A percentile compares a stretch with the other conserved stretches of the same genome.
Evolutionary conservation across 2,329 filamentous ascomycete genomes (phyloP).

Genomic region (Aspergillus ochraceus): DNA sequence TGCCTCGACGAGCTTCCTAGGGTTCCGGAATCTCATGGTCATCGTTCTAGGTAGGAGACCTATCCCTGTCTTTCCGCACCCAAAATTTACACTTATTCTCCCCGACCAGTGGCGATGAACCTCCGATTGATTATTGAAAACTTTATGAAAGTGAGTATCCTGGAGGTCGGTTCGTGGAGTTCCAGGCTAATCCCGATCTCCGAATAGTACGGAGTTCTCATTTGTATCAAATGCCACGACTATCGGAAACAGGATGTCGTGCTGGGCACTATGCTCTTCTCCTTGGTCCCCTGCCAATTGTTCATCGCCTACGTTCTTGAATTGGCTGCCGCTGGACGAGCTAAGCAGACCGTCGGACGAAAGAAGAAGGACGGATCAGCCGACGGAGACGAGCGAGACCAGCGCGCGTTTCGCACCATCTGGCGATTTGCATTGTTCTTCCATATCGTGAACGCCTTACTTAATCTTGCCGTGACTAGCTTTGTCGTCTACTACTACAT

Average conservation of each 20-base stretch:
- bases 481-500: constrained; percentile 87
- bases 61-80: neutral
- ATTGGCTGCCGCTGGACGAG: constrained; percentile 75
- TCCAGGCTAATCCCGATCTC: neutral
- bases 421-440: constrained; percentile 80
- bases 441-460: constrained; percentile 79
- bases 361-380: constrained; percentile 55
- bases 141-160: constrained; percentile 73
- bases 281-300: constrained; percentile 86
- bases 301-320: constrained; percentile 91
- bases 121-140: constrained; percentile 95
- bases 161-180: neutral
- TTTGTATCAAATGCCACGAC: constrained; percentile 87
- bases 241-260: constrained; percentile 76
- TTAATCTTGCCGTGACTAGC: constrained; percentile 78
- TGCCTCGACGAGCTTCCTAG: constrained; percentile 77
- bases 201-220: constrained; percentile 82
- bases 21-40: constrained; percentile 95
- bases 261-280: constrained; percentile 75
- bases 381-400: constrained; percentile 60
- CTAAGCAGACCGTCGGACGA: constrained; percentile 65
- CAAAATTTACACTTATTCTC: constrained; percentile 11
- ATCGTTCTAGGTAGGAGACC: constrained; percentile 72
- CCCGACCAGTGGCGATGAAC: constrained; percentile 78
- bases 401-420: constrained; percentile 65